Evolutionary conservation across 139 green algal genomes (phyloP).

Genomic region (Ulvella scutata): DNA sequence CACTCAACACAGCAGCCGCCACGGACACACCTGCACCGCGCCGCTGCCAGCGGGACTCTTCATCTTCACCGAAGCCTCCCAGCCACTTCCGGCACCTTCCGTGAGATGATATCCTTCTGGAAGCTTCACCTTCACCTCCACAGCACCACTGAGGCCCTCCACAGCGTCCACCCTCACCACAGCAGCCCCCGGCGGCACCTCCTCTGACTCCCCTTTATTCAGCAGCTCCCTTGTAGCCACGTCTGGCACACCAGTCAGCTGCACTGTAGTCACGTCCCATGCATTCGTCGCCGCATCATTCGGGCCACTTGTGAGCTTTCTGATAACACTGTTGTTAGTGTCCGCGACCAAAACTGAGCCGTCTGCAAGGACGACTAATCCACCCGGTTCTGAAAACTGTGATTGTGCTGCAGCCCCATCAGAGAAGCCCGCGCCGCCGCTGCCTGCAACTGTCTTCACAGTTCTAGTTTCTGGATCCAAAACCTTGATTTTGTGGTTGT

Average conservation of each 20-base stretch:
- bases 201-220: not conserved
- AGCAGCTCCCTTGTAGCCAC: slow-evolving; percentile 14
- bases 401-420: slow-evolving; percentile 29
- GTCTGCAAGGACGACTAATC: slow-evolving; percentile 23
- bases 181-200: slow-evolving; percentile 6
- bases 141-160: not conserved
- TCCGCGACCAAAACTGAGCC: slow-evolving; percentile 42
- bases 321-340: slow-evolving; percentile 59
- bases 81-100: no score
- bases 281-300: slow-evolving; percentile 15
- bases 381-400: slow-evolving; percentile 54
- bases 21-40: no score
- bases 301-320: slow-evolving; percentile 5
- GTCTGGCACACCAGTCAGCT: slow-evolving; percentile 27
- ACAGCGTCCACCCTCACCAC: slow-evolving; percentile 15
- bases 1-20: no score
- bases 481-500: slow-evolving; percentile 65
- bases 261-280: slow-evolving; percentile 28
- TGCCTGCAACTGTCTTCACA: slow-evolving; percentile 39
- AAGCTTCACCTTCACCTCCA: slow-evolving; percentile 25
- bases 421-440: slow-evolving; percentile 27
- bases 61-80: no score
- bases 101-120: slow-evolving; percentile 43
- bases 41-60: no score
- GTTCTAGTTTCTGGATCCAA: slow-evolving; percentile 28